Percentiles rank a stretch among this genome's conserved stretches.
Evolutionary conservation across 2,329 filamentous ascomycete genomes (phyloP).

Genomic region (Fusarium ambrosium): DNA sequence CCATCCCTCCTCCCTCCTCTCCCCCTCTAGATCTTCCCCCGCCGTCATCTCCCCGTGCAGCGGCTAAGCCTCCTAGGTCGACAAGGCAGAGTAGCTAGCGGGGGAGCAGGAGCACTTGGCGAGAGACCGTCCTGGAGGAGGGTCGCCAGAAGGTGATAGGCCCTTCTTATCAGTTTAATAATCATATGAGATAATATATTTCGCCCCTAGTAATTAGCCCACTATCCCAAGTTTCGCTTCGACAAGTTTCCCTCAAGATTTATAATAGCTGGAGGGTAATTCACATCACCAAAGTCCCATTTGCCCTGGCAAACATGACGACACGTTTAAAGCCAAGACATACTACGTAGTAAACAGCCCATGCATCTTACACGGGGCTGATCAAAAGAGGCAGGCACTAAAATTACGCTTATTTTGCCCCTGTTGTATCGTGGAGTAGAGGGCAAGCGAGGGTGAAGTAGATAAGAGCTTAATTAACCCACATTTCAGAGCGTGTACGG

Average conservation of each 20-base stretch:
- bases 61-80: too few relatives aligned
- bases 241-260: background rate
- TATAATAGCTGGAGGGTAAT: background rate
- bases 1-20: too few relatives aligned
- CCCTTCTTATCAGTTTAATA: background rate
- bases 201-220: background rate
- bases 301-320: background rate
- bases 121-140: too few relatives aligned
- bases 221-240: background rate
- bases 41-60: too few relatives aligned
- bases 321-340: background rate
- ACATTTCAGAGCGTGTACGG: background rate
- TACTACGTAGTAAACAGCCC: background rate
- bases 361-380: background rate
- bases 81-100: too few relatives aligned
- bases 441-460: background rate
- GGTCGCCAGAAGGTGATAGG: too few relatives aligned
- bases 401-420: background rate
- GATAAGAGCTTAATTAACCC: background rate
- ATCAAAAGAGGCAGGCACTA: background rate
- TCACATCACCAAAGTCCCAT: background rate
- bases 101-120: too few relatives aligned
- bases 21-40: too few relatives aligned
- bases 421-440: background rate
- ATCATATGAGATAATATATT: background rate